Base-by-base conservation (phyloP, 805 yeast species). In the Zygotorulaspora sp. region DNA sequence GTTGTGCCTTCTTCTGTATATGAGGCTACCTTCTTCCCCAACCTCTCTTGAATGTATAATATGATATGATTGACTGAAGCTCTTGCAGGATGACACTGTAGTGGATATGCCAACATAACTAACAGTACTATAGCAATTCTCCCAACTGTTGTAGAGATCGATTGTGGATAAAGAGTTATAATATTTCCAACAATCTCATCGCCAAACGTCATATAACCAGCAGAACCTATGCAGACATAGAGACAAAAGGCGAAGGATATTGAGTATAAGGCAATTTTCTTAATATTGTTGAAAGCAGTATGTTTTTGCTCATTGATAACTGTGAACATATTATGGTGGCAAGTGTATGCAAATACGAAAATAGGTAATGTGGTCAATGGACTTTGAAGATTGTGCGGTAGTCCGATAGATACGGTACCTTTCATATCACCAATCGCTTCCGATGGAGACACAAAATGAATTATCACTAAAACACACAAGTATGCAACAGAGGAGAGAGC, bases 291-390 rank as follows among this genome's bases (percentile, higher is more conserved):
- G n/a, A 74, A 63, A 0, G 82, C 65, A 44, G 71, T 72, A 48
- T 77, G 77, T 20, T 60, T 62, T 19, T 89, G 72, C 63, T 90
- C 97, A 53, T 89, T 90, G 38, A 88, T 75, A 38, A 89, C 75
- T 1, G 95, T 78, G 53, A 86, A 87, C 87, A 86, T 86, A 63
- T 90, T 90, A 61, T 90, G 97, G 56, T 90, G 97, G 53, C 97
- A 92, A 0, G 97, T 90, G 62, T 79, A 90, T 0, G 96, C 96
- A 68, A 90, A 89, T 10, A 90, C 90, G 49, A 88, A 80, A 46
- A 89, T 83, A n/a, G 97, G 94, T 57, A 89, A 77, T 8, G 92
- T 78, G 16, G 83, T 71, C 13, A 89, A 69, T n/a, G 78, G 65
- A 3, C 73, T 58, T 0, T 70, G 49, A 11, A 70, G 56, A 4